Conservation (phyloP, 805 yeast genomes). For the Ogataea minuta region DNA sequence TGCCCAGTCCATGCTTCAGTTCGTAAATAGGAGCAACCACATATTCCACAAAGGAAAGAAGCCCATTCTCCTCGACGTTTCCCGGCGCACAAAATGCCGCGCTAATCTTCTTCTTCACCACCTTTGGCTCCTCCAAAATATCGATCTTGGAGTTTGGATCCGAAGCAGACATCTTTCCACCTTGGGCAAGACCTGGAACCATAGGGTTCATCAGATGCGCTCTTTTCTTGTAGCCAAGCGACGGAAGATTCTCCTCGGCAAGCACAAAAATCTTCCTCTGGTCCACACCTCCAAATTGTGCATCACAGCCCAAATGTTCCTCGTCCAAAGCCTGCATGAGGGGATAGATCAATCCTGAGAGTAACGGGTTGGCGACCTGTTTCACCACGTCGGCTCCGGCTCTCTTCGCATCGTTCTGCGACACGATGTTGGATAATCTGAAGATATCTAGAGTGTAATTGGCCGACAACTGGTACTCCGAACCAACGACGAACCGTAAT, state of each 20-base stretch:
- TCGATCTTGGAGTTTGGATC: constrained; percentile 98
- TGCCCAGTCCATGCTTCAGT: constrained; percentile 57
- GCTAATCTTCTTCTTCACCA: constrained; percentile 84
- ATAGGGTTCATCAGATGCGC: constrained; percentile 98
- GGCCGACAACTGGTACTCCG: constrained; percentile 77
- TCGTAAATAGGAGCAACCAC: constrained; percentile 86
- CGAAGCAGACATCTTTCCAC: constrained; percentile 98
- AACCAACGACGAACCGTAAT: constrained; percentile 80
- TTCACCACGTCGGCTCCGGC: constrained; percentile 99
- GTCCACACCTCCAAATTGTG: constrained; percentile 98
- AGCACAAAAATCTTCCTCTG: constrained; percentile 96
- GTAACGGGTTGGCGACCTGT: constrained; percentile 90
- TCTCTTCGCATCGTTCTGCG: constrained; percentile 95
- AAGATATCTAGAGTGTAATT: constrained; percentile 88
- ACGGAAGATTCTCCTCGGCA: constrained; percentile 90
- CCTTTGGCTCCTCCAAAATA: constrained; percentile 82
- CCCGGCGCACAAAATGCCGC: constrained; percentile 97
- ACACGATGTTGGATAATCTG: constrained; percentile 76
- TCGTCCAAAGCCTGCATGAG: constrained; percentile 99
- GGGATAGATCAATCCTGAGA: constrained; percentile 93
- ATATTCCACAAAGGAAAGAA: constrained; percentile 78
- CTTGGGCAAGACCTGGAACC: constrained; percentile 97
- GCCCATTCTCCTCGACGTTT: constrained; percentile 84
- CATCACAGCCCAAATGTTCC: constrained; percentile 82
- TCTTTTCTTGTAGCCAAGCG: constrained; percentile 91